A percentile compares a stretch with the other conserved stretches of the same genome.
These are phyloP conservation scores for Suillus spraguei DNA, from an alignment of 768 basidiomycete genomes.

Conservation along the genomic window DNA sequence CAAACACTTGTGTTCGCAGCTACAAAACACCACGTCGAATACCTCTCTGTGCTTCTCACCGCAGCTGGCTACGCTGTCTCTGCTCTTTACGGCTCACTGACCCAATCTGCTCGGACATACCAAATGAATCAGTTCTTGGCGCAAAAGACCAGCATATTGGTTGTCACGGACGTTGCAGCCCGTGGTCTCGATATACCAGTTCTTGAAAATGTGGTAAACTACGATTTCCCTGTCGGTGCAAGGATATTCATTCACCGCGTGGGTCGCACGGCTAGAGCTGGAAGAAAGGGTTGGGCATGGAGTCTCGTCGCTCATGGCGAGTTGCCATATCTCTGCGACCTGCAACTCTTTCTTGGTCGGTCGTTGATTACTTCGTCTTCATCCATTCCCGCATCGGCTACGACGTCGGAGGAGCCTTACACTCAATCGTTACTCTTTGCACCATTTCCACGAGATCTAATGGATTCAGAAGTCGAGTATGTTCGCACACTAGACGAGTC, in stretches of 20 bases:
- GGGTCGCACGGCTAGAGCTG: conserved; percentile 94
- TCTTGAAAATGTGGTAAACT: conserved; percentile 96
- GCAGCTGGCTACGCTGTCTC: conserved; percentile 88
- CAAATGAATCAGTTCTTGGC: conserved; percentile 92
- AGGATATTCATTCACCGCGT: conserved; percentile 96
- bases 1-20: conserved; percentile 95
- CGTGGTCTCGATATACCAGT: conserved; percentile 98
- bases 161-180: conserved; percentile 98
- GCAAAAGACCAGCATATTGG: conserved; percentile 78
- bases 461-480: conserved; percentile 88
- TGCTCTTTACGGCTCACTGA: conserved; percentile 94
- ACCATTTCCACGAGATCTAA: conserved; percentile 72
- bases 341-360: conserved; percentile 89
- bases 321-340: conserved; percentile 87
- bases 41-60: conserved; percentile 75
- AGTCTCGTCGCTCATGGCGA: conserved; percentile 87
- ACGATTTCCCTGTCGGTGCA: conserved; percentile 94
- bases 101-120: conserved; percentile 84
- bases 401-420: conserved; percentile 61
- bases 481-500: conserved; percentile 63
- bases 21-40: conserved; percentile 99
- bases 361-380: conserved; percentile 56
- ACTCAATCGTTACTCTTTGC: conserved; percentile 79
- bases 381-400: conserved; percentile 31
- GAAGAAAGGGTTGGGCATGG: conserved; percentile 95